Percentiles rank a stretch among this genome's conserved stretches.
Conservation (phyloP, 164 flowering plant species). For the Malania oleifera region DNA sequence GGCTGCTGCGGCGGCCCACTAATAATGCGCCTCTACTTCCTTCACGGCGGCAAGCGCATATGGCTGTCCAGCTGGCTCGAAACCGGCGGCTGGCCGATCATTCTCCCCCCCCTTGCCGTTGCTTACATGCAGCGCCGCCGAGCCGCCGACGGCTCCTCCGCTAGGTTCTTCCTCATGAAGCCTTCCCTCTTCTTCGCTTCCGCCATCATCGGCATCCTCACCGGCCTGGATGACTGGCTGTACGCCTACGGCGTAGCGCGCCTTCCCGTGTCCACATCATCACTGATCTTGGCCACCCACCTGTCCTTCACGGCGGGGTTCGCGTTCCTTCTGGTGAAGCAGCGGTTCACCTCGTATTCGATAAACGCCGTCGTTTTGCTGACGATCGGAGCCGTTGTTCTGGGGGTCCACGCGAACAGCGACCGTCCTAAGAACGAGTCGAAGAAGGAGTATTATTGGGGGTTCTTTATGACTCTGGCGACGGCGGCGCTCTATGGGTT, state of each 20-base stretch:
- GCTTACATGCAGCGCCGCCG: no score
- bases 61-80: no score
- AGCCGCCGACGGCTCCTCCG: no score
- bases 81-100: no score
- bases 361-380: no score
- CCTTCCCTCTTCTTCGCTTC: not conserved
- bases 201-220: not conserved
- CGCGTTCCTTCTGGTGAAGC: not conserved
- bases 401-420: not conserved
- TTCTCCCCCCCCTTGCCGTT: no score
- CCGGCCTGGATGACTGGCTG: not conserved
- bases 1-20: no score
- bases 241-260: conserved; percentile 1
- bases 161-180: not conserved
- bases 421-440: not conserved
- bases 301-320: not conserved
- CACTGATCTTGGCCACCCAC: not conserved
- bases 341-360: not conserved
- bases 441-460: not conserved
- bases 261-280: not conserved
- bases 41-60: no score
- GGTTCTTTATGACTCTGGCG: no score
- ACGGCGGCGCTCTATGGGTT: no score
- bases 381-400: not conserved
- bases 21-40: no score